Conservation (phyloP, 2,329 filamentous ascomycete species). For the Ceratocystis cubensis region DNA sequence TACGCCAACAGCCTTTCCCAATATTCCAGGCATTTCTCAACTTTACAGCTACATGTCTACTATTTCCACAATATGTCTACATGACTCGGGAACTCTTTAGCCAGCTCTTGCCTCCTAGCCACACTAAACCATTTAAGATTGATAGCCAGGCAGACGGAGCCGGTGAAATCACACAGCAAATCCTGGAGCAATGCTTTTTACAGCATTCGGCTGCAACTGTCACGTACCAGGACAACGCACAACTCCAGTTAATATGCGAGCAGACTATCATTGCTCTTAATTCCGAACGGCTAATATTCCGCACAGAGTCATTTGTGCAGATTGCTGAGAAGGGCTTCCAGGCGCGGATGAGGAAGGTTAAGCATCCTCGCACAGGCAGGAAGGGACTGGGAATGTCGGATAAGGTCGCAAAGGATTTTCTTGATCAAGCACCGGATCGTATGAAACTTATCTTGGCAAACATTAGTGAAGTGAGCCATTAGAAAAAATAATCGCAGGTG, state of each 20-base stretch:
- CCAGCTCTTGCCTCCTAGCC: conserved; percentile 33
- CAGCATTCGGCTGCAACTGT: conserved; percentile 51
- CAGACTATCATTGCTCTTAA: conserved; percentile 16
- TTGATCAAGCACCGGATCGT: conserved; percentile 35
- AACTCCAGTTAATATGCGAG: conserved; percentile 58
- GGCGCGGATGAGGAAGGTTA: conserved; percentile 32
- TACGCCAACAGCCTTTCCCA: conserved; percentile 23
- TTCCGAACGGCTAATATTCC: background rate
- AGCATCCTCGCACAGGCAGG: conserved; percentile 30
- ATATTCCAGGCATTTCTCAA: conserved; percentile 19
- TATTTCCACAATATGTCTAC: conserved; percentile 32
- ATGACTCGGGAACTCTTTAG: conserved; percentile 36
- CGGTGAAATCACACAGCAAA: conserved; percentile 33
- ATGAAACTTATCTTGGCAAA: conserved; percentile 25
- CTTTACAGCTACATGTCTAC: conserved; percentile 27
- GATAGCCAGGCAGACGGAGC: conserved; percentile 29
- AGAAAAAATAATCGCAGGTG: no score
- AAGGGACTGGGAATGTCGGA: conserved; percentile 30
- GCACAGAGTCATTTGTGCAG: background rate
- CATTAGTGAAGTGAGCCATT: background rate
- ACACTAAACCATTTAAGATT: conserved; percentile 33
- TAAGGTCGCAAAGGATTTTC: conserved; percentile 31
- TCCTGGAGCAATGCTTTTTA: conserved; percentile 49
- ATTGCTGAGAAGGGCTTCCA: conserved; percentile 12
- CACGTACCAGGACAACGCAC: conserved; percentile 55